Evolutionary conservation across 2,329 filamentous ascomycete species (phyloP), one percentile per base, ranked within the genome.

Genomic region (Hymenoscyphus scutula): DNA sequence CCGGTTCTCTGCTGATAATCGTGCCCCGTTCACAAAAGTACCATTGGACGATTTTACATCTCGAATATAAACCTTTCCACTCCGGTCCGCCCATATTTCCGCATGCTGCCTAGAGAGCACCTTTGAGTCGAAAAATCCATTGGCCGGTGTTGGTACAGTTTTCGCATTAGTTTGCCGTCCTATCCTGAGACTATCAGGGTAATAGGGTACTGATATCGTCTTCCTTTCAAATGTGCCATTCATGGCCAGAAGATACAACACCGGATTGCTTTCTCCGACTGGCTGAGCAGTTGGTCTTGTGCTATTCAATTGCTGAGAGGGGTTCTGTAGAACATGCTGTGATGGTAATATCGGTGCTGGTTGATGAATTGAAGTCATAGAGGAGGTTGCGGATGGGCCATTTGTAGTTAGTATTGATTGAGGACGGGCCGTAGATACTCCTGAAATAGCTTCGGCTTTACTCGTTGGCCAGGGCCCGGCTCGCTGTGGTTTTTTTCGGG

Each of bases 31-130:
- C 69, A 99, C 94, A 76, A 99, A 99, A 0, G 95, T 99, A 63
- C 95, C 95, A 74, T 99, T 99, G 48, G 95, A 99, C 0, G 95
- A 98, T 77, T 98, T 99, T 70, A 99, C 90, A 77, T 99, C 95
- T 62, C 93, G 87, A 69, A 99, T 98, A 84, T 89, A 98, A 53
- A 99, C 89, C 74, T 97, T 96, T 59, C 93, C 93, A 65, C 79
- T 82, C 66, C 90, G 88, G 60, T 91, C 88, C 15, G 95, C 92
- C 87, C 92, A 98, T 41, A 99, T 90, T 75, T 99, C 95, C 38
- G 95, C 95, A 76, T 99, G 95, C 74, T 97, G 92, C 71, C 95
- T 85, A 45, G 95, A 98, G 27, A 99, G 84, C 29, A 99, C 95
- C 77, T 99, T 99, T 58, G 94, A 98, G 76, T 99, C 95, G 73